Percentiles rank a stretch among this genome's conserved stretches.
Conservation (phyloP, 495 filamentous ascomycete species). For the Aspergillus nidulans region DNA sequence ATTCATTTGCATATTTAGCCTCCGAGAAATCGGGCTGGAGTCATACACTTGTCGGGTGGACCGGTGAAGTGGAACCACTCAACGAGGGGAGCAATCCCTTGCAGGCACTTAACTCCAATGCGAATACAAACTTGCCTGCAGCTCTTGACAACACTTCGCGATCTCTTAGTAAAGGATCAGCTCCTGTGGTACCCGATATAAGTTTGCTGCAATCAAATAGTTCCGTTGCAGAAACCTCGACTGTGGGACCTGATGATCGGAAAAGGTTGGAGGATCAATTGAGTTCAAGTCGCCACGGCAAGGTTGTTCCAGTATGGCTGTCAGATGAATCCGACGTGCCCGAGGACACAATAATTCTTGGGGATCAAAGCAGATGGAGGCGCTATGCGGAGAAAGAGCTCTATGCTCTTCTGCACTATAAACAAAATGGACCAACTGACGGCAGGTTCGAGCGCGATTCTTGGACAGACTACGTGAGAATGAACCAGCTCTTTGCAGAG, state of each 20-base stretch:
- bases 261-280: slow-evolving; percentile 64
- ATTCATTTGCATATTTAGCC: slow-evolving; percentile 79
- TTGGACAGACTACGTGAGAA: slow-evolving; percentile 83
- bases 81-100: slow-evolving; percentile 31
- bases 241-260: slow-evolving; percentile 61
- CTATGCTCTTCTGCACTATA: slow-evolving; percentile 90
- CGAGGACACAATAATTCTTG: slow-evolving; percentile 61
- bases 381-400: slow-evolving; percentile 84
- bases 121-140: slow-evolving; percentile 19
- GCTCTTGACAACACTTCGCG: slow-evolving; percentile 15
- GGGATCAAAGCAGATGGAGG: slow-evolving; percentile 77
- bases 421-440: slow-evolving; percentile 81
- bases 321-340: slow-evolving; percentile 61
- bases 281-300: slow-evolving; percentile 60
- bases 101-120: slow-evolving; percentile 32
- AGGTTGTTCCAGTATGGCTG: slow-evolving; percentile 81
- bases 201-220: slow-evolving; percentile 48
- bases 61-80: slow-evolving; percentile 71
- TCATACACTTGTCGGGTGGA: slow-evolving; percentile 87
- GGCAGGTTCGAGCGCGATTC: slow-evolving; percentile 72
- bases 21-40: slow-evolving; percentile 73
- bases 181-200: slow-evolving; percentile 66
- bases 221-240: slow-evolving; percentile 58
- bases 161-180: slow-evolving; percentile 57
- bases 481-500: slow-evolving; percentile 86